Evolutionary conservation across 306 rosid genomes (phyloP).

Genomic region (Trifolium pratense): DNA sequence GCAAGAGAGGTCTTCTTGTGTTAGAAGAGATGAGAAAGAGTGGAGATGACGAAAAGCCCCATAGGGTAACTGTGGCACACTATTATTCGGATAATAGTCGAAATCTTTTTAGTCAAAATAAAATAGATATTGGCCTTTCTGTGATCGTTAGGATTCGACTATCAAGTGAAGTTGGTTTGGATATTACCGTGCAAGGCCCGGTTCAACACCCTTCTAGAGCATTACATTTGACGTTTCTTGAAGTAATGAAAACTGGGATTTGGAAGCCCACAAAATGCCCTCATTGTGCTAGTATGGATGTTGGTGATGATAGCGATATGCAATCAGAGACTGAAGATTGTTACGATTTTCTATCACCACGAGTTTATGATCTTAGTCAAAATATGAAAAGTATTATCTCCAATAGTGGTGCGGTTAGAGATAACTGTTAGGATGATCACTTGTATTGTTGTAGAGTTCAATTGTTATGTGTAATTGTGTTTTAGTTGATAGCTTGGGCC

Average conservation of each 20-base stretch:
- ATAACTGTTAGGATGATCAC: no score
- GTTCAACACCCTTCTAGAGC: not conserved
- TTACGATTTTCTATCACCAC: not conserved
- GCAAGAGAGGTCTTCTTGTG: not conserved
- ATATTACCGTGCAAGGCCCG: not conserved
- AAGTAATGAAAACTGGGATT: not conserved
- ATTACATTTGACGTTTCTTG: not conserved
- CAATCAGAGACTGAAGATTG: conserved; percentile 15
- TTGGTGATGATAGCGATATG: not conserved
- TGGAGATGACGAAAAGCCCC: not conserved
- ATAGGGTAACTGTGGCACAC: conserved; percentile 4
- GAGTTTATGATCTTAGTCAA: not conserved
- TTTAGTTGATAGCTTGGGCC: no score
- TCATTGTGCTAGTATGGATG: conserved; percentile 25
- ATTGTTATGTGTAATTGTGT: no score
- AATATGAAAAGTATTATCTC: not conserved
- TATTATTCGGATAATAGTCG: not conserved
- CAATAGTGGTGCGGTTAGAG: not conserved
- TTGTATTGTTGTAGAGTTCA: no score
- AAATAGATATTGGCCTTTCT: conserved; percentile 5
- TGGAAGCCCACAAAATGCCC: conserved; percentile 18
- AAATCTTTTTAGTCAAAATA: not conserved
- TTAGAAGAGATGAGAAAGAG: not conserved
- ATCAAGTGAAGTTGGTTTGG: not conserved
- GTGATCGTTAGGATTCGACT: not conserved